Evolutionary conservation across 2,329 filamentous ascomycete species (phyloP).

Genomic region (Ophiosphaerella korrae): DNA sequence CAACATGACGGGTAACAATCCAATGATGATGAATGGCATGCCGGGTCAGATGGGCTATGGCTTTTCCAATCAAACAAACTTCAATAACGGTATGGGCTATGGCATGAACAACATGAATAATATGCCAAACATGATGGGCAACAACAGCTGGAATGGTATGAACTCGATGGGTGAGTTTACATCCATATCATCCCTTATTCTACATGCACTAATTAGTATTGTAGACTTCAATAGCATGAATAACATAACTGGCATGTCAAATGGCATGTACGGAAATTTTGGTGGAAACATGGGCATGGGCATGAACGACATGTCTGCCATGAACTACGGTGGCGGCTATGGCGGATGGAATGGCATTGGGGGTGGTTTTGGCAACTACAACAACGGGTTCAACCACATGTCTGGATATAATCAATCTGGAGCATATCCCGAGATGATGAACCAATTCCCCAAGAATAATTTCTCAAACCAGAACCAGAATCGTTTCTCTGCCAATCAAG

Average conservation of each 20-base stretch:
- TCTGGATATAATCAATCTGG: slow-evolving; percentile 61
- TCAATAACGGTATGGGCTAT: slow-evolving; percentile 64
- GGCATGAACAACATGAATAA: slow-evolving; percentile 41
- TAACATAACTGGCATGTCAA: slow-evolving; percentile 79
- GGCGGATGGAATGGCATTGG: slow-evolving; percentile 68
- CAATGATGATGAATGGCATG: slow-evolving; percentile 36
- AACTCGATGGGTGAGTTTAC: slow-evolving; percentile 73
- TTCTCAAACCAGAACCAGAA: slow-evolving; percentile 70
- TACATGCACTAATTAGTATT: slow-evolving; percentile 16
- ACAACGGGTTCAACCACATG: slow-evolving; percentile 56
- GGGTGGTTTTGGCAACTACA: slow-evolving; percentile 70
- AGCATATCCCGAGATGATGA: slow-evolving; percentile 54
- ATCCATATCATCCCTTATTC: not conserved
- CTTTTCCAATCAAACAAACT: slow-evolving; percentile 53
- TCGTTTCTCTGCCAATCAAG: slow-evolving; percentile 75
- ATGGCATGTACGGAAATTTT: slow-evolving; percentile 80
- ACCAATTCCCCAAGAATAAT: slow-evolving; percentile 65
- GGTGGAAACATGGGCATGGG: slow-evolving; percentile 71
- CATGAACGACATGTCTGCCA: slow-evolving; percentile 74
- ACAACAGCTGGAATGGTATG: slow-evolving; percentile 56
- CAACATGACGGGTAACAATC: slow-evolving; percentile 25
- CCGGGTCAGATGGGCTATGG: slow-evolving; percentile 47
- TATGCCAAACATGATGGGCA: slow-evolving; percentile 52
- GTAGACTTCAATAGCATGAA: slow-evolving; percentile 61
- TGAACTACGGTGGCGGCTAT: slow-evolving; percentile 69